Evolutionary conservation across 176 grass and related monocot species (phyloP).

Genomic region (Calamus simplicifolius): DNA sequence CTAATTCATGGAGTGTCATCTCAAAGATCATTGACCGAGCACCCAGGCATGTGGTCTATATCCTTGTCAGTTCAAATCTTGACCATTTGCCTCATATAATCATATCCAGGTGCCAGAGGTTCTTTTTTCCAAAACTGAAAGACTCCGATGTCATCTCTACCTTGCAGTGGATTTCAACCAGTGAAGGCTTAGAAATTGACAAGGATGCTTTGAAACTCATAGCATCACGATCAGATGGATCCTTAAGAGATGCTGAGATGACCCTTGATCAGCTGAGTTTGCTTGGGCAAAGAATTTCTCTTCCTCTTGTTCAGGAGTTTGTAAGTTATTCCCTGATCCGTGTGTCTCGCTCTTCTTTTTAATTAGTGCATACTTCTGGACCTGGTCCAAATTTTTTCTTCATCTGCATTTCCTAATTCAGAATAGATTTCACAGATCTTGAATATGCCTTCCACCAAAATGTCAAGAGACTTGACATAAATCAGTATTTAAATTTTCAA

Average conservation of each 20-base stretch:
- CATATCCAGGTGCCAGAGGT: constrained; percentile 83
- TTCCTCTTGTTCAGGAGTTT: constrained; percentile 87
- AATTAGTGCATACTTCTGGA: background rate
- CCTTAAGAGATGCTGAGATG: constrained; percentile 91
- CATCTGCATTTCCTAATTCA: too few species aligned
- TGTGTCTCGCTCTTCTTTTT: background rate
- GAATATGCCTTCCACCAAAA: too few species aligned
- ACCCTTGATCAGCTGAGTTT: constrained; percentile 91
- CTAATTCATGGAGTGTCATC: constrained; percentile 69
- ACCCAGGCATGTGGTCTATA: constrained; percentile 51
- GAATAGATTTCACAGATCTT: too few species aligned
- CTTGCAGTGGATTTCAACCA: constrained; percentile 86
- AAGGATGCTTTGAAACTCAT: constrained; percentile 88
- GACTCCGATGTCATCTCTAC: constrained; percentile 73
- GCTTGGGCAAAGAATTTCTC: constrained; percentile 80
- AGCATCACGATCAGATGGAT: constrained; percentile 81
- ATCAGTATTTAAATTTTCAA: too few species aligned
- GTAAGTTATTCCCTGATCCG: constrained; percentile 39
- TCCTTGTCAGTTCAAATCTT: constrained; percentile 61
- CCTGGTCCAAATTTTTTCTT: too few species aligned
- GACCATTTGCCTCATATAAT: constrained; percentile 74
- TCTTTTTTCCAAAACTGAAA: constrained; percentile 87
- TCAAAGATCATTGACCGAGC: constrained; percentile 54
- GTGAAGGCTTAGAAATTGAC: constrained; percentile 83
- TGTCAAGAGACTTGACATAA: too few species aligned